Conservation (phyloP, 208 protist species). For the Leptomonas pyrrhocoris region DNA sequence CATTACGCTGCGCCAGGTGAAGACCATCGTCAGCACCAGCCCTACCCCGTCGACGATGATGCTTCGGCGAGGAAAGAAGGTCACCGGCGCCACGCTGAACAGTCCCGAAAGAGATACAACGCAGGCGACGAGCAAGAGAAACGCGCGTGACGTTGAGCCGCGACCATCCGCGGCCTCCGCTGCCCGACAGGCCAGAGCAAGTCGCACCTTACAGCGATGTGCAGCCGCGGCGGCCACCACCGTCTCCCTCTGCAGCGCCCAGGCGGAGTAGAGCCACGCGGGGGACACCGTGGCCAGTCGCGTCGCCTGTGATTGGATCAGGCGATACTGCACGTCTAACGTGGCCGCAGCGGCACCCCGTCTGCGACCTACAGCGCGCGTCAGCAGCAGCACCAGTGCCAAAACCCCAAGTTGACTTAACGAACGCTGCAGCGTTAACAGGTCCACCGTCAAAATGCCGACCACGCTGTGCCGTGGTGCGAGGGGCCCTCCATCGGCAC, state of each 20-base stretch:
- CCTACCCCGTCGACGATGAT: not conserved
- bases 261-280: constrained; percentile 23
- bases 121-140: not conserved
- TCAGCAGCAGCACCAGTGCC: constrained; percentile 1
- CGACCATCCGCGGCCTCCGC: not conserved
- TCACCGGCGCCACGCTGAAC: not conserved
- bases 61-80: not conserved
- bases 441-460: not conserved
- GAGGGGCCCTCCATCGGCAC: not conserved
- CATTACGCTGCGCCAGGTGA: constrained; percentile 1
- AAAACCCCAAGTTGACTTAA: not conserved
- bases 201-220: constrained; percentile 9
- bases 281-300: not conserved
- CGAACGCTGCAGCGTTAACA: not conserved
- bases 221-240: constrained; percentile 14
- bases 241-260: constrained; percentile 15
- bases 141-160: not conserved
- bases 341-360: not conserved
- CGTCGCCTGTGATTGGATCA: not conserved
- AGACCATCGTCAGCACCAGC: not conserved
- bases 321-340: not conserved
- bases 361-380: not conserved
- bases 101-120: not conserved
- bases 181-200: not conserved
- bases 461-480: too few species aligned